These are phyloP conservation scores for Pyrrhoderma lamaoense DNA, from an alignment of 1,284 basidiomycete genomes.

Conservation along the genomic window DNA sequence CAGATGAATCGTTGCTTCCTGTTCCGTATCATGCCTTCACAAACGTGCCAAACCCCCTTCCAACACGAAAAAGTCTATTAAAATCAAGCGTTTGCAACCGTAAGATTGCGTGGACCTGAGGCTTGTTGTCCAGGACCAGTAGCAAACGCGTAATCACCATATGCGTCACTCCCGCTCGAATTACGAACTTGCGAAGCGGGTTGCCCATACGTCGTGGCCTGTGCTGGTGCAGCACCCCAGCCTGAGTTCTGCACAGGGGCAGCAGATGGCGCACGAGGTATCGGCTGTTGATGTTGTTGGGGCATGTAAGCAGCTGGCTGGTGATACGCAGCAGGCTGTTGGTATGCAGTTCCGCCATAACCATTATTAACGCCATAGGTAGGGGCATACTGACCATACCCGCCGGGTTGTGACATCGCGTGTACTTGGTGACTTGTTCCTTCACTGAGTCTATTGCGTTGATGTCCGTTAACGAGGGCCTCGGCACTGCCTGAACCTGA, in stretches of 20 bases:
- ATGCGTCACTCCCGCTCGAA: conserved; percentile 8
- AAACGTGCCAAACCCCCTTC: background rate
- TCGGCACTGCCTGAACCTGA: conserved; percentile 12
- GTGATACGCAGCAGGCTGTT: background rate
- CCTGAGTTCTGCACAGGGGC: no score
- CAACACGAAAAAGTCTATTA: background rate
- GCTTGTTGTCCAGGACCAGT: conserved; percentile 15
- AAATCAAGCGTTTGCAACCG: conserved; percentile 9
- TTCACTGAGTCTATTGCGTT: conserved; percentile 2
- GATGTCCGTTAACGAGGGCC: conserved; percentile 3
- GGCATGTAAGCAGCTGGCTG: background rate
- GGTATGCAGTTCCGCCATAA: background rate
- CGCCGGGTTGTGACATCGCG: no score
- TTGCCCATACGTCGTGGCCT: background rate
- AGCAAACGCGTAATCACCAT: conserved; percentile 15
- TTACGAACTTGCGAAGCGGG: background rate
- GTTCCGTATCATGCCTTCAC: background rate
- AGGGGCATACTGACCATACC: background rate
- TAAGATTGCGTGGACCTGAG: conserved; percentile 4
- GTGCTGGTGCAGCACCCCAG: background rate
- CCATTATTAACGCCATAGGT: background rate
- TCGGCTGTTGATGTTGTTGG: conserved; percentile 1
- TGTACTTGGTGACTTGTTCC: background rate
- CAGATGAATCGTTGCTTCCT: background rate
- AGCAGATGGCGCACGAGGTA: background rate